A percentile compares a stretch with the other conserved stretches of the same genome.
Evolutionary conservation across 345 rosid genomes (phyloP).

Genomic region (Aurinia saxatilis): DNA sequence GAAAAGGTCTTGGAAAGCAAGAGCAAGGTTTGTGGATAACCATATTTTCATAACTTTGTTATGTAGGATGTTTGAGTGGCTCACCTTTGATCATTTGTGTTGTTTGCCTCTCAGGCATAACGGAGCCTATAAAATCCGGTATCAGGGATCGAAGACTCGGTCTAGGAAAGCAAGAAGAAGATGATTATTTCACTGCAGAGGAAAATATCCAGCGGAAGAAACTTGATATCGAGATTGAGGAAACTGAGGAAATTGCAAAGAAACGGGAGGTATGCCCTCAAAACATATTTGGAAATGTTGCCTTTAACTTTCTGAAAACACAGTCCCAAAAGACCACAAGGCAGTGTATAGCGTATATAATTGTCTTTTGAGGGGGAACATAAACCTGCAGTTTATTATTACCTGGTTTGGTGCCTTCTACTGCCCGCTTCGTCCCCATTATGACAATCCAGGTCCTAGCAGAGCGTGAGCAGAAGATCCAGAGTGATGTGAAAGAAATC

Average conservation of each 20-base stretch:
- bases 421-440: conserved; percentile 99
- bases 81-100: conserved; percentile 1
- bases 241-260: conserved; percentile 76
- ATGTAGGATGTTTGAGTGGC: background rate
- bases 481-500: conserved; percentile 89
- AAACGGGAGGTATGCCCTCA: conserved; percentile 89
- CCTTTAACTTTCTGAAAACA: conserved; percentile 49
- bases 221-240: conserved; percentile 87
- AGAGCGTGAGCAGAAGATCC: conserved; percentile 98
- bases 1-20: conserved; percentile 90
- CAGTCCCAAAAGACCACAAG: conserved; percentile 51
- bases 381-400: conserved; percentile 77
- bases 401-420: conserved; percentile 98
- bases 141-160: conserved; percentile 90
- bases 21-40: conserved; percentile 62
- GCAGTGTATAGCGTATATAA: conserved; percentile 70
- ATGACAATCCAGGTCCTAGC: conserved; percentile 99
- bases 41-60: background rate
- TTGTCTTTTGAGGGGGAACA: conserved; percentile 68
- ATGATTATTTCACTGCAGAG: conserved; percentile 89
- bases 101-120: conserved; percentile 43
- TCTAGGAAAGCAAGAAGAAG: conserved; percentile 97
- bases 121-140: conserved; percentile 90
- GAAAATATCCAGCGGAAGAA: conserved; percentile 89
- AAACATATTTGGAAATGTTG: conserved; percentile 48